phyloP scores from a whole-genome alignment of 2,329 filamentous ascomycete genomes.

The Hypoxylon sp. region DNA sequence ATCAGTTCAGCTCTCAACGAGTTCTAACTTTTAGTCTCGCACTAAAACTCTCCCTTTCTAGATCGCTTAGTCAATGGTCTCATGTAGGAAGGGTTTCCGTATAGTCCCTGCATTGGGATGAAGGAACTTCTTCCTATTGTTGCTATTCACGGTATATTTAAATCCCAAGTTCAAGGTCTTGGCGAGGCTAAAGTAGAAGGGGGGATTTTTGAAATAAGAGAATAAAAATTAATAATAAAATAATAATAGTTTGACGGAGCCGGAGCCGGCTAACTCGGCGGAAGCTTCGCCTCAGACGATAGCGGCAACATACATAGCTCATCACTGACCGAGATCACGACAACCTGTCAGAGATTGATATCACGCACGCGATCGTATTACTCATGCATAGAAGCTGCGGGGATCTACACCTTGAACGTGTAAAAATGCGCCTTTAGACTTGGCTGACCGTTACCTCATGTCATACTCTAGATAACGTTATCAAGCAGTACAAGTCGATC shows the following conservation, averaged over 20 bases:
- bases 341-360: conserved; percentile 19
- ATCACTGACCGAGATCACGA: conserved; percentile 24
- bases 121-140: not conserved
- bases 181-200: not conserved
- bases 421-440: conserved; percentile 17
- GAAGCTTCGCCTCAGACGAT: conserved; percentile 33
- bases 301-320: conserved; percentile 23
- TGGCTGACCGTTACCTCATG: conserved; percentile 3
- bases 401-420: conserved; percentile 30
- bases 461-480: conserved; percentile 4
- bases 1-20: conserved; percentile 20
- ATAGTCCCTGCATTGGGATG: conserved; percentile 15
- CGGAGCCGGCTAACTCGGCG: conserved; percentile 31
- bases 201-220: not conserved
- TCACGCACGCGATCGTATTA: conserved; percentile 23
- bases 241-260: conserved; percentile 3
- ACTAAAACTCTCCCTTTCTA: conserved; percentile 3
- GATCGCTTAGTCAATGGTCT: conserved; percentile 11
- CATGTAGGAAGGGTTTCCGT: conserved; percentile 10
- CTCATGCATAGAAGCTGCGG: conserved; percentile 30
- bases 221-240: conserved; percentile 8
- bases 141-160: not conserved
- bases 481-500: conserved; percentile 7
- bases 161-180: not conserved
- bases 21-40: conserved; percentile 6